Evolutionary conservation across 208 protist genomes (phyloP), one percentile per base, ranked within the genome.

Genomic region (Acanthamoeba castellanii): DNA sequence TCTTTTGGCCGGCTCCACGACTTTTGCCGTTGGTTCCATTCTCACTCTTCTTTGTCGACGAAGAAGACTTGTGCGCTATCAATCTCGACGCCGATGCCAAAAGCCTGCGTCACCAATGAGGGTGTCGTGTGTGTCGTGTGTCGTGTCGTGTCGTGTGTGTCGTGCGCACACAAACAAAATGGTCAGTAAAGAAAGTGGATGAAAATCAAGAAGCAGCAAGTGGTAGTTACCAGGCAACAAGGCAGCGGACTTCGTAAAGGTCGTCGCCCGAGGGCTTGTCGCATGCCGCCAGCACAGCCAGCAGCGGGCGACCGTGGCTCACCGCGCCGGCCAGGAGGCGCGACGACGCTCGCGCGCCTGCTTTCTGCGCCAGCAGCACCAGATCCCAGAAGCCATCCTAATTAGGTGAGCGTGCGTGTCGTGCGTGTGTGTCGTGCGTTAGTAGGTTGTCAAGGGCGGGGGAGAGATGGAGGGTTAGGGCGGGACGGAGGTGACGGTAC

Each of bases 331-430:
- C 45, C 42, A 88, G 81, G 16, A 88, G 32, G n/a, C 52, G 47
- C 25, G 42, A 64, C 81, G 47, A 22, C 20, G 81, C 70, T 1
- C 70, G 81, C 0, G 45, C 42, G n/a, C 47, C 42, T 9, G 6
- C 47, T 27, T 42, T 52, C 52, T 88, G 81, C 14, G 81, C 81
- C 52, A 64, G 81, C 47, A 88, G 42, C 5, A 88, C 52, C 27
- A 52, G 52, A 61, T 88, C 81, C 47, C 42, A 88, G 47, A 88
- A 88, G 45, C 52, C 81, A 25, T 88, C 81, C 81, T 85, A 27
- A 37, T 72, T 76, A 0, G 68, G 11, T 25, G 11, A 1, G 45
- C 32, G 25, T 85, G 76, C 34, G 8, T 14, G n/a, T n/a, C 42
- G 30, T 30, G 81, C 1, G 81, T 37, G 0, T 64, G 5, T 8